phyloP scores from a whole-genome alignment of 345 rosid genomes.

The Syzygium jambos region DNA sequence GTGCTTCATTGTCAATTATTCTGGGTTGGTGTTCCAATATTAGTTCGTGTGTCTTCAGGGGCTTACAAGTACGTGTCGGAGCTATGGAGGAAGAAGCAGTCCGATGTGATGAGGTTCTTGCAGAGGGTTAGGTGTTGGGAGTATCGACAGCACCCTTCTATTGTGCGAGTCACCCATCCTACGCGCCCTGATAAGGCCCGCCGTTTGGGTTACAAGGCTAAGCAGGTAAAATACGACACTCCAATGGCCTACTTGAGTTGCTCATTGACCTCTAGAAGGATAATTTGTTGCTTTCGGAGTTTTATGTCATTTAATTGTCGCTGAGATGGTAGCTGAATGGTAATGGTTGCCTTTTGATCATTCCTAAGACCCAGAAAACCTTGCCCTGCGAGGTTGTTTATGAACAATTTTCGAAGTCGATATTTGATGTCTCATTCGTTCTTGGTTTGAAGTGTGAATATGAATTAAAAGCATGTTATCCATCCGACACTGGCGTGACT shows the following conservation, averaged over 20 bases:
- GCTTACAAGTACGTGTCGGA: slow-evolving; percentile 96
- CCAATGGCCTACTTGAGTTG: neutral
- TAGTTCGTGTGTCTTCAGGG: slow-evolving; percentile 27
- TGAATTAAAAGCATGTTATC: neutral
- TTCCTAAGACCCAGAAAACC: neutral
- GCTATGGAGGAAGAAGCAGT: slow-evolving; percentile 99
- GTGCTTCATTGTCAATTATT: neutral
- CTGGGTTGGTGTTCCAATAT: neutral
- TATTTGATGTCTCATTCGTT: neutral
- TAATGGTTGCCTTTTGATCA: neutral
- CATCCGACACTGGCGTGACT: neutral
- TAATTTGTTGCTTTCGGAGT: neutral
- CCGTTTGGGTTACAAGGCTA: slow-evolving; percentile 93
- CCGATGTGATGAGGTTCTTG: slow-evolving; percentile 96
- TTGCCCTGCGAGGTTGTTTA: neutral
- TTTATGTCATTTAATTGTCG: neutral
- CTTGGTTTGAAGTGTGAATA: neutral
- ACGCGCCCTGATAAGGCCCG: slow-evolving; percentile 99
- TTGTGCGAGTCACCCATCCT: slow-evolving; percentile 78
- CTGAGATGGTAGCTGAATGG: neutral
- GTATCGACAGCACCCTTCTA: slow-evolving; percentile 90
- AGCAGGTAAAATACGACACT: slow-evolving; percentile 44
- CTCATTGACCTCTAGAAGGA: neutral
- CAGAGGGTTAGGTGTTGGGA: slow-evolving; percentile 99
- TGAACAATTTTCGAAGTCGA: neutral